Conservation (phyloP, 139 green algal species). For the Coelastrella sp. region DNA sequence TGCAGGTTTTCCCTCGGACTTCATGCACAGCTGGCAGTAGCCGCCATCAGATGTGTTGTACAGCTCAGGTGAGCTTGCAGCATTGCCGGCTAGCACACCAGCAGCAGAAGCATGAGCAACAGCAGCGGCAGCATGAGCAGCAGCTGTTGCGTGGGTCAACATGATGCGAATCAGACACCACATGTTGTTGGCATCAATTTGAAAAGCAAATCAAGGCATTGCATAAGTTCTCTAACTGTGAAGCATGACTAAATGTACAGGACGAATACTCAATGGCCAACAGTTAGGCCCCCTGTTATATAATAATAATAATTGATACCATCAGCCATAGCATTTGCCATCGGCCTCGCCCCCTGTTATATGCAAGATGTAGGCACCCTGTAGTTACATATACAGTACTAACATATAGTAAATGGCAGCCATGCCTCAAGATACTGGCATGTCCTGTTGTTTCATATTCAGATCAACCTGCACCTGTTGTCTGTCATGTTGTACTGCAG, state of each 20-base stretch:
- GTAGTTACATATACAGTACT: not conserved
- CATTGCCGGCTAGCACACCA: not conserved
- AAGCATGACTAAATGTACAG: too few relatives aligned
- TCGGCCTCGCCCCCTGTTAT: too few relatives aligned
- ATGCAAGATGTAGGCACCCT: not conserved
- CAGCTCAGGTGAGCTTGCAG: constrained; percentile 14
- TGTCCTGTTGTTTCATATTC: too few relatives aligned
- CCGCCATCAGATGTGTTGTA: constrained; percentile 55
- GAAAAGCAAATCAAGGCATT: too few relatives aligned
- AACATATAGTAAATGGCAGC: not conserved
- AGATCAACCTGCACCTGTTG: constrained; percentile 64
- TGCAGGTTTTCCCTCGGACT: constrained; percentile 55
- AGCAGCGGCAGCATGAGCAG: not conserved
- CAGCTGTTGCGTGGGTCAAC: not conserved
- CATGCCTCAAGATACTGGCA: too few relatives aligned
- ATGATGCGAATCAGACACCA: too few relatives aligned
- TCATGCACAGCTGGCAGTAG: constrained; percentile 64
- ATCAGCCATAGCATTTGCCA: too few relatives aligned
- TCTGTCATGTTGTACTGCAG: not conserved
- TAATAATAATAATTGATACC: too few relatives aligned
- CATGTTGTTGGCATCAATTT: too few relatives aligned
- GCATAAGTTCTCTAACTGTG: too few relatives aligned
- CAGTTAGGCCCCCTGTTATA: too few relatives aligned
- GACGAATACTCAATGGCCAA: too few relatives aligned
- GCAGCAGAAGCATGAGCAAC: not conserved